A percentile compares a stretch with the other conserved stretches of the same genome.
These are phyloP conservation scores for Endocladia muricata DNA, from an alignment of 31 red algal species.

Conservation along the genomic window DNA sequence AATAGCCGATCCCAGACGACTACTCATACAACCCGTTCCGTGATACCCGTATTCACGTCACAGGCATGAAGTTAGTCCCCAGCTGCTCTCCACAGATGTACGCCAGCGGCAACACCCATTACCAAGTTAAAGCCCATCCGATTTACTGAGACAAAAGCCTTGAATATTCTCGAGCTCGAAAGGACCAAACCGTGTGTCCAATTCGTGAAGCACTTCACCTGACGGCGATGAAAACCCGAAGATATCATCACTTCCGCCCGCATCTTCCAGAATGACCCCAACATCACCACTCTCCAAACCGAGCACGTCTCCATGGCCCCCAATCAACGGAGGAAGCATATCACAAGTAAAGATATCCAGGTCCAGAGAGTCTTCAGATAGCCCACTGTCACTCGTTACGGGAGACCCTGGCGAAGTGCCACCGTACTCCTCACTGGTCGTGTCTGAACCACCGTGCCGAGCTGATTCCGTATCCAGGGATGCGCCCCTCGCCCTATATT, in stretches of 20 bases:
- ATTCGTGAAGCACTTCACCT: conserved; percentile 4
- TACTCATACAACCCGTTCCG: too few species aligned
- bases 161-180: conserved; percentile 45
- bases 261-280: conserved; percentile 19
- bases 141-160: conserved; percentile 15
- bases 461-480: background rate
- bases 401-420: background rate
- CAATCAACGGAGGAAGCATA: conserved; percentile 10
- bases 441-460: background rate
- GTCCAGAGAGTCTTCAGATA: background rate
- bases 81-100: too few species aligned
- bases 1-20: too few species aligned
- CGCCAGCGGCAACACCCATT: too few species aligned
- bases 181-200: conserved; percentile 49
- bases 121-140: conserved; percentile 31
- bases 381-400: background rate
- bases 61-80: too few species aligned
- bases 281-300: conserved; percentile 17
- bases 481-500: background rate
- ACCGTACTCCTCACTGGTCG: background rate
- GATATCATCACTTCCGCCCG: conserved; percentile 2
- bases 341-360: conserved; percentile 9
- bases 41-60: too few species aligned
- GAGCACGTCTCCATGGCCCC: background rate
- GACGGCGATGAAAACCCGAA: conserved; percentile 16